Base-by-base conservation (phyloP, 2,329 filamentous ascomycete species). In the Xylariaceae sp. region DNA sequence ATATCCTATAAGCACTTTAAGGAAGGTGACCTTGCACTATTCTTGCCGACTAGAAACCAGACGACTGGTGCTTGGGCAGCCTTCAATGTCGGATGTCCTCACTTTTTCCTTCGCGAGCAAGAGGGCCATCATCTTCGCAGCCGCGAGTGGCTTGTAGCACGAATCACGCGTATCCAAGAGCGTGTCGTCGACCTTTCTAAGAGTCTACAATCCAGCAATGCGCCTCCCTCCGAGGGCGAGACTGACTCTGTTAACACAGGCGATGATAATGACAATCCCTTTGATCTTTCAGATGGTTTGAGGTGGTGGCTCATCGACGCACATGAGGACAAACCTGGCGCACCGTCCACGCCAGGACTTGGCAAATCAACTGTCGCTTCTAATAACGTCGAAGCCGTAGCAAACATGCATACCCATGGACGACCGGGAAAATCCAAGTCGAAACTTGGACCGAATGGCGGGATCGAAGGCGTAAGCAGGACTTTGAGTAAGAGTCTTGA, bases 241-340 rank as follows among this genome's bases (percentile, higher is more conserved):
- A 70, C 68, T 2, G 74, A 75, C 43, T 75, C 73, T 1, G 55
- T 71, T 26, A 73, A 71, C 37, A 63, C 66, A 7, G 75, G 78
- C 11, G 81, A 83, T 31, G 89, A 95, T 50, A 89, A 95, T 49
- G 93, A 97, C 51, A 98, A 98, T 57, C 93, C 93, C 0, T 98
- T 98, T 63, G 90, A 96, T 55, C 75, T 98, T 11, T 95, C 89
- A 0, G 93, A 98, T 56, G 93, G 93, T 3, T 69, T 98, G 36
- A 82, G 91, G 26, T 98, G 93, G 93, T 97, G 96, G 64, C 77
- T 98, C 4, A 83, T 98, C 28, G 91, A 98, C 60, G 93, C 93
- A 0, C 76, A 80, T 2, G 93, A 98, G 65, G 93, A 98, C 64
- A 96, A 95, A 59, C 81, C 89, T 1, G 86, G 86, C 1, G 90